Base-by-base conservation (phyloP, 164 flowering plant species). In the Amborella trichopoda region DNA sequence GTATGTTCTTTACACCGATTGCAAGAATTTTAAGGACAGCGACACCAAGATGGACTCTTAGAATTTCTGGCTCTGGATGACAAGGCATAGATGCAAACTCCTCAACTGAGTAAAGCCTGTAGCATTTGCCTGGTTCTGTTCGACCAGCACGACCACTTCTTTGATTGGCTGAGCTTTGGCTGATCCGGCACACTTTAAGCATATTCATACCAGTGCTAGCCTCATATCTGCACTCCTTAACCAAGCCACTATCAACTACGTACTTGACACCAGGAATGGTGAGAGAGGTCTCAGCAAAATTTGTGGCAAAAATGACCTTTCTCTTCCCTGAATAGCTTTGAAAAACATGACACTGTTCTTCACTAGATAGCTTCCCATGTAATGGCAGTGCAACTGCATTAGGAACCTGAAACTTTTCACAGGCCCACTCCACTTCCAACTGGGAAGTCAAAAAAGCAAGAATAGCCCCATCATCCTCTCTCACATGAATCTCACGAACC, bases 61-160 rank as follows among this genome's bases (percentile, higher is more conserved):
- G 74, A 52, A 93, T 93, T 65, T 93, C 97, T 44, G 99, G 99
- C 55, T 82, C 95, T 50, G 68, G 83, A 48, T 79, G 78, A 22
- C 53, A 53, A 51, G 70, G 56, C 96, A 88, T 80, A 3, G 50
- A 50, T 41, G 66, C 62, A 65, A 72, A 83, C 48, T 85, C 95
- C 40, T 18, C 10, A 37, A 73, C 61, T 1, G 82, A 61, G 59
- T 93, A 93, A 11, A 93, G 73, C 56, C 99, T 70, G 46, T 74
- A 93, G 64, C 99, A 93, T 54, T 48, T 70, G 23, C 99, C 99
- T 20, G 95, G 81, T 60, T 67, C 81, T 13, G 94, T 93, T 65
- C 99, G 73, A 49, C 99, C 99, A 47, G 99, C 96, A 62, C 96
- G 95, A 9, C 99, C 99, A 55, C 89, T 75, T 30, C 99, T 71